Conservation (phyloP, 2,329 filamentous ascomycete genomes). For the Clonostachys rhizophaga region DNA sequence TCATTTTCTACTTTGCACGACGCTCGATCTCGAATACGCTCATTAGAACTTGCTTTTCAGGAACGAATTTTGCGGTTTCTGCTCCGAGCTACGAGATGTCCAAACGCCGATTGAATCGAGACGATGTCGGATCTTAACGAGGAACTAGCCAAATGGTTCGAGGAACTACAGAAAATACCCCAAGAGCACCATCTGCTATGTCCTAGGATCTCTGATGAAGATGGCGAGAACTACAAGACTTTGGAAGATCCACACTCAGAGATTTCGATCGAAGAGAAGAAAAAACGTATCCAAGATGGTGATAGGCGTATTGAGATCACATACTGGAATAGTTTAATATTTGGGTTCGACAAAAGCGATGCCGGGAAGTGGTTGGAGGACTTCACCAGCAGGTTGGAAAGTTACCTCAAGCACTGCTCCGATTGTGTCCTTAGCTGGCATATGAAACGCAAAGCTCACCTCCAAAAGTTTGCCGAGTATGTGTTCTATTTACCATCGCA, state of each 20-base stretch:
- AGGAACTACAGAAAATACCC: constrained; percentile 36
- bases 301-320: constrained; percentile 54
- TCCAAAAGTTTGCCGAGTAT: constrained; percentile 59
- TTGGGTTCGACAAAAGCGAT: constrained; percentile 60
- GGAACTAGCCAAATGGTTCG: constrained; percentile 35
- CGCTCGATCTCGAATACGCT: not conserved
- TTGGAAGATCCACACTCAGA: constrained; percentile 43
- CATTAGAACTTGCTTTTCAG: not conserved
- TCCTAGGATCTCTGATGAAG: constrained; percentile 58
- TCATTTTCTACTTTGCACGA: too few species aligned
- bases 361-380: constrained; percentile 55
- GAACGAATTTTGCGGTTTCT: not conserved
- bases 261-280: constrained; percentile 45
- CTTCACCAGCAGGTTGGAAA: constrained; percentile 53
- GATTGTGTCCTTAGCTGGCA: constrained; percentile 73
- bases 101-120: not conserved
- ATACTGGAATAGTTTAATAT: constrained; percentile 63
- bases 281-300: constrained; percentile 47
- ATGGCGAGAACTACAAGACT: constrained; percentile 53
- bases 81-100: not conserved
- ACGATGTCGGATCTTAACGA: constrained; percentile 32
- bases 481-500: constrained; percentile 9
- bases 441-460: constrained; percentile 57
- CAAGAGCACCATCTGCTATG: constrained; percentile 62
- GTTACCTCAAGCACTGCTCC: constrained; percentile 59